phyloP scores from a whole-genome alignment of 495 filamentous ascomycete genomes.

The Ramalina intermedia region DNA sequence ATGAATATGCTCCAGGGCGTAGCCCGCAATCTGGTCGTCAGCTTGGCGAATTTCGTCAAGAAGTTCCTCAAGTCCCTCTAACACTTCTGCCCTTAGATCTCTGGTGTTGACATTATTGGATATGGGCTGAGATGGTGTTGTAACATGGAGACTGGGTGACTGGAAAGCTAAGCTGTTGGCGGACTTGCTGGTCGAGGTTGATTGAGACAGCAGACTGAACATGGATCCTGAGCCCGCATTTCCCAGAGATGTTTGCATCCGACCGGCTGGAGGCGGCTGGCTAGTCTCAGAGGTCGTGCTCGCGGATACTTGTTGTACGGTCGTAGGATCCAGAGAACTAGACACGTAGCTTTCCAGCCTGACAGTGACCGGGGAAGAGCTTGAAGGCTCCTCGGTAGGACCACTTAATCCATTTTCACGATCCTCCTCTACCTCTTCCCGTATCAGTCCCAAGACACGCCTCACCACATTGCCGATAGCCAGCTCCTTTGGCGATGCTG shows the following conservation, averaged over 20 bases:
- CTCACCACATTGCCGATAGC: slow-evolving; percentile 88
- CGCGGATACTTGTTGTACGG: background rate
- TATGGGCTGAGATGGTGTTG: slow-evolving; percentile 9
- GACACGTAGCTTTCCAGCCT: slow-evolving; percentile 13
- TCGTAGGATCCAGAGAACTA: background rate
- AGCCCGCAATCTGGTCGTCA: slow-evolving; percentile 76
- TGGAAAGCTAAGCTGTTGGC: slow-evolving; percentile 32
- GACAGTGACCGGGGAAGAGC: slow-evolving; percentile 21
- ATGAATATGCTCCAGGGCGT: slow-evolving; percentile 79
- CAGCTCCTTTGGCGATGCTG: slow-evolving; percentile 76
- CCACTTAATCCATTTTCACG: slow-evolving; percentile 45
- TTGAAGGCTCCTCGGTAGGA: slow-evolving; percentile 24
- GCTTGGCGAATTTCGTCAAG: slow-evolving; percentile 81
- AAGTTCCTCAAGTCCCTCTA: slow-evolving; percentile 79
- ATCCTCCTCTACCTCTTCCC: slow-evolving; percentile 78
- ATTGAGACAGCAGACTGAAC: slow-evolving; percentile 68
- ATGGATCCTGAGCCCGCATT: slow-evolving; percentile 45
- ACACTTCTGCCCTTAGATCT: slow-evolving; percentile 72
- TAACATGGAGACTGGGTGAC: slow-evolving; percentile 23
- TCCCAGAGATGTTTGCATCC: slow-evolving; percentile 39
- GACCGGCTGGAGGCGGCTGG: slow-evolving; percentile 30
- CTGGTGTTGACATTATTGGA: slow-evolving; percentile 17
- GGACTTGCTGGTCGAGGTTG: slow-evolving; percentile 23
- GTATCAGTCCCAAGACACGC: slow-evolving; percentile 75
- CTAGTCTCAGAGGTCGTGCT: background rate